Evolutionary conservation across 306 rosid species (phyloP).

Genomic region (Geum urbanum): DNA sequence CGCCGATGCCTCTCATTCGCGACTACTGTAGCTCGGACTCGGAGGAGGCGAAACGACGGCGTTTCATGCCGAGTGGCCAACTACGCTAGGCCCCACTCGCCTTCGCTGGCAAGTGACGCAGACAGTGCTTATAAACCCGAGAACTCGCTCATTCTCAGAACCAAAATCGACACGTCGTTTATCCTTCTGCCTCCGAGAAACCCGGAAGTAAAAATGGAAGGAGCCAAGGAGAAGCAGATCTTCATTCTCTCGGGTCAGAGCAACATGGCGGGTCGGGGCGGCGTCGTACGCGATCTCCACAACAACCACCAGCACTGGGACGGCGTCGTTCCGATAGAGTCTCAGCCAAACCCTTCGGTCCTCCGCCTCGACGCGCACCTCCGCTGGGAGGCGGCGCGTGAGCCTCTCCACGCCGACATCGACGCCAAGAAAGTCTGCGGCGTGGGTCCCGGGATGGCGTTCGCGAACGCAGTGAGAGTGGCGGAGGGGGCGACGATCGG

Average conservation of each 20-base stretch:
- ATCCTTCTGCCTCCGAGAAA: neutral
- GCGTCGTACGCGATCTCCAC: slow-evolving; percentile 33
- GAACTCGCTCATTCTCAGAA: neutral
- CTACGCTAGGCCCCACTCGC: neutral
- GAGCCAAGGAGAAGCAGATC: slow-evolving; percentile 34
- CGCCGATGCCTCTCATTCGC: no score
- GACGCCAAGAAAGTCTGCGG: slow-evolving; percentile 59
- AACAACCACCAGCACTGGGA: slow-evolving; percentile 45
- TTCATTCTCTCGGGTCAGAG: slow-evolving; percentile 88
- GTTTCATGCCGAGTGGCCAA: neutral
- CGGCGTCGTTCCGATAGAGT: slow-evolving; percentile 60
- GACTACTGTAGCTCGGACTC: no score
- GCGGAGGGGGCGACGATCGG: slow-evolving; percentile 30
- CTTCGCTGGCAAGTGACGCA: neutral
- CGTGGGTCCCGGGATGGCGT: slow-evolving; percentile 75
- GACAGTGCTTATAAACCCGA: neutral
- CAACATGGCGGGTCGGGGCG: slow-evolving; percentile 91
- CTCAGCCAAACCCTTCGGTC: slow-evolving; percentile 45
- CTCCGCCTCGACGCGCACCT: slow-evolving; percentile 53
- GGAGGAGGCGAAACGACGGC: neutral
- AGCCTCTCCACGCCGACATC: slow-evolving; percentile 77
- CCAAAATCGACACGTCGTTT: neutral
- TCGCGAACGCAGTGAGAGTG: slow-evolving; percentile 51
- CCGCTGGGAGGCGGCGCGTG: slow-evolving; percentile 65
- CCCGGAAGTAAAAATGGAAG: neutral